Conservation (phyloP, 2,329 filamentous ascomycete species). For the Cephalotrichum gorgonifer region DNA sequence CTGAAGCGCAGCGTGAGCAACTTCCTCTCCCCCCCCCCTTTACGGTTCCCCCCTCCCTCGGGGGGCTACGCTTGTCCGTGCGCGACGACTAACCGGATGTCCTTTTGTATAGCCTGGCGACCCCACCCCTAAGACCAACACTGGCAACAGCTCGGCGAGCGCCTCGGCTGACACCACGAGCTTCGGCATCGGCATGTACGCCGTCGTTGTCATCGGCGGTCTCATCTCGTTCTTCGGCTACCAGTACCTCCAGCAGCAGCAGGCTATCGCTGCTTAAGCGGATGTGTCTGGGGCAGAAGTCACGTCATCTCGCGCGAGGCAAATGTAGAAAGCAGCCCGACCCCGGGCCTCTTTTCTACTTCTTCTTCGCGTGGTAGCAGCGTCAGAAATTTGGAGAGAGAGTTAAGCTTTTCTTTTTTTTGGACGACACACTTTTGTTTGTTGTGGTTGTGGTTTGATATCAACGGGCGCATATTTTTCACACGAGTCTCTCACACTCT, state of each 20-base stretch:
- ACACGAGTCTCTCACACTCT: not conserved
- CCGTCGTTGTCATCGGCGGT: slow-evolving; percentile 67
- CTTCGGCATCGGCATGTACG: slow-evolving; percentile 72
- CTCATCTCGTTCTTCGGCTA: slow-evolving; percentile 70
- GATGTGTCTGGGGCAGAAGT: too few relatives aligned
- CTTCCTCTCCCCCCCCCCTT: not conserved
- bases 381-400: not conserved
- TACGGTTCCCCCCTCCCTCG: not conserved
- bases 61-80: not conserved
- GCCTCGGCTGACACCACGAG: slow-evolving; percentile 40
- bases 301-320: too few relatives aligned
- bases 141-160: slow-evolving; percentile 36
- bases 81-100: not conserved
- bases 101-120: slow-evolving; percentile 57
- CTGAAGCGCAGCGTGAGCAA: slow-evolving; percentile 69
- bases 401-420: too few relatives aligned
- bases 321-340: too few relatives aligned
- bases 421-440: not conserved
- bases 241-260: slow-evolving; percentile 67
- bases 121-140: slow-evolving; percentile 56
- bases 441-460: not conserved
- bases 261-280: slow-evolving; percentile 15
- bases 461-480: not conserved
- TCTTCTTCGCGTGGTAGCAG: not conserved
- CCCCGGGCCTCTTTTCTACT: too few relatives aligned